A percentile compares a stretch with the other conserved stretches of the same genome.
These are phyloP conservation scores for Discostella stelligeroides DNA, from an alignment of 108 stramenopile species.

Conservation along the genomic window DNA sequence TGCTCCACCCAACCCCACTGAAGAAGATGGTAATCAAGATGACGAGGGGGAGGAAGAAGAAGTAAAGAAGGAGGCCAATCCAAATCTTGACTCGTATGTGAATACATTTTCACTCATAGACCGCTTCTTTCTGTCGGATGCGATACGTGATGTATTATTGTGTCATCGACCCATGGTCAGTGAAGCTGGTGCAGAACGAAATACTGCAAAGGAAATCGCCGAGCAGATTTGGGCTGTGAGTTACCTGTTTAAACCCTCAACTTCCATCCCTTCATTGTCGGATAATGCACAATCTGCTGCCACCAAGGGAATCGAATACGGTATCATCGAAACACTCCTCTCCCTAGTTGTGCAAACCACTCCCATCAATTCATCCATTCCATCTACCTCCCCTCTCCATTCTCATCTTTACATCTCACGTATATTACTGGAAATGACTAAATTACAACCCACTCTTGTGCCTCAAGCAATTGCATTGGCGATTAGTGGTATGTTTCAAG, in stretches of 20 bases:
- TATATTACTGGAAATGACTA: constrained; percentile 77
- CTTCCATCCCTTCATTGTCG: not conserved
- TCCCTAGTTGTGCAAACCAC: constrained; percentile 68
- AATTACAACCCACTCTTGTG: constrained; percentile 67
- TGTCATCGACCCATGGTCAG: constrained; percentile 69
- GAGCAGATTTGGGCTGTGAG: constrained; percentile 69
- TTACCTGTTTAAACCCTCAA: constrained; percentile 48
- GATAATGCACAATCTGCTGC: constrained; percentile 7
- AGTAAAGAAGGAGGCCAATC: constrained; percentile 51
- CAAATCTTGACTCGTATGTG: constrained; percentile 64
- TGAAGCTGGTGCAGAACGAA: constrained; percentile 68
- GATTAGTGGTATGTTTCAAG: constrained; percentile 69
- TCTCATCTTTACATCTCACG: constrained; percentile 65
- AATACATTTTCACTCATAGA: constrained; percentile 67
- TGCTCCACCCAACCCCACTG: constrained; percentile 53
- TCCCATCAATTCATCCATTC: constrained; percentile 30
- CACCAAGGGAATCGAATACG: constrained; percentile 69
- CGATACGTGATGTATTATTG: constrained; percentile 76
- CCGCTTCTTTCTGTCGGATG: constrained; percentile 74
- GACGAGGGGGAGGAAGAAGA: constrained; percentile 65
- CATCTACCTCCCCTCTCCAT: constrained; percentile 39
- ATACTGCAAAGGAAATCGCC: constrained; percentile 70
- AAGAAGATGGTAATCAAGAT: constrained; percentile 62
- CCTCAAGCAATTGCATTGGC: constrained; percentile 75
- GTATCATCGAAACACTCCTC: constrained; percentile 74